Percentiles rank a stretch among this genome's conserved stretches.
phyloP scores from a whole-genome alignment of 2,329 filamentous ascomycete species.

The Drechslera avenae region DNA sequence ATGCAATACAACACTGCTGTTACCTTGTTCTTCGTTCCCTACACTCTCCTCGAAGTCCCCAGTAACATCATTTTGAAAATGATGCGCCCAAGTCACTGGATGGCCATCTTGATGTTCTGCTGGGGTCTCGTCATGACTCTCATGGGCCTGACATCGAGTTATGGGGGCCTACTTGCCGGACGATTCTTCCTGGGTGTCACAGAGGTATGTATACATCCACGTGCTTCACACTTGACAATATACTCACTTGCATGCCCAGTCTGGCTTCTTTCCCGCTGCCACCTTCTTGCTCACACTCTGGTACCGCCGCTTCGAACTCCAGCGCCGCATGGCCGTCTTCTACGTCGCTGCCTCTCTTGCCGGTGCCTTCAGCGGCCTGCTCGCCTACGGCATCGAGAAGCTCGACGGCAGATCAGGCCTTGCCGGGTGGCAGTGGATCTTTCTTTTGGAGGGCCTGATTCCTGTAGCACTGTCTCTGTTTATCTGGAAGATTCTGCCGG shows the following conservation, averaged over 20 bases:
- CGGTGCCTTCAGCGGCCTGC: slow-evolving; percentile 44
- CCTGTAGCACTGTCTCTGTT: slow-evolving; percentile 48
- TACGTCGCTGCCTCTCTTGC: slow-evolving; percentile 42
- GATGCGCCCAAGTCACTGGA: slow-evolving; percentile 49
- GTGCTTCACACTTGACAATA: background rate
- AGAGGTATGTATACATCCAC: slow-evolving; percentile 33
- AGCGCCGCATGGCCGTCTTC: slow-evolving; percentile 45
- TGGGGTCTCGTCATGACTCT: slow-evolving; percentile 51
- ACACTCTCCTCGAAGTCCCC: slow-evolving; percentile 47
- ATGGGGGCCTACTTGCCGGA: slow-evolving; percentile 54
- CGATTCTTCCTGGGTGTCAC: slow-evolving; percentile 51
- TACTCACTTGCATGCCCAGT: slow-evolving; percentile 32
- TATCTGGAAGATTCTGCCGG: slow-evolving; percentile 60
- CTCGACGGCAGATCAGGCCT: slow-evolving; percentile 36
- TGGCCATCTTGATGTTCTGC: slow-evolving; percentile 47
- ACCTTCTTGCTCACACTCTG: slow-evolving; percentile 50
- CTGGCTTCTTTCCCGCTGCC: slow-evolving; percentile 69
- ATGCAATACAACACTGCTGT: slow-evolving; percentile 50
- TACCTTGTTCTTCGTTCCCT: slow-evolving; percentile 50
- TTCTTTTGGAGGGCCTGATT: slow-evolving; percentile 37
- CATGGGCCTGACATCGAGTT: slow-evolving; percentile 55
- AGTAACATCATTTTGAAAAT: slow-evolving; percentile 51
- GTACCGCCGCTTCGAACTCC: slow-evolving; percentile 45
- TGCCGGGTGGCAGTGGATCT: slow-evolving; percentile 45
- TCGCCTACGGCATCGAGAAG: slow-evolving; percentile 43